phyloP scores from a whole-genome alignment of 1,139 yeast genomes.

The Ogataea hybrid region DNA sequence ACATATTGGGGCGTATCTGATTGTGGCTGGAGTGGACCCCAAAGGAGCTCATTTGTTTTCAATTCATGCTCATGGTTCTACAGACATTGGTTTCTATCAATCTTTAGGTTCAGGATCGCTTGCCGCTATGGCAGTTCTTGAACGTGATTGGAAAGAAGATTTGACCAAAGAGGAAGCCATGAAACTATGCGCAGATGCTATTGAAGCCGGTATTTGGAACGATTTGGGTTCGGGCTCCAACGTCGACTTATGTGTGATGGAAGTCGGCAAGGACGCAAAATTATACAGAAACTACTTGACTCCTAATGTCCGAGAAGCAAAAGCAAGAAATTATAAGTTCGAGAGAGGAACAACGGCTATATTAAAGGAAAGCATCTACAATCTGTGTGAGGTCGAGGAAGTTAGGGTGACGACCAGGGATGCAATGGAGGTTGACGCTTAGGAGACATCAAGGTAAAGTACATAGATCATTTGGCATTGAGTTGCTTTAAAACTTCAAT shows the following conservation, averaged over 20 bases:
- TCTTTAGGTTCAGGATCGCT: conserved; percentile 96
- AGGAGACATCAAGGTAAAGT: conserved; percentile 9
- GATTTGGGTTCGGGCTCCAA: conserved; percentile 98
- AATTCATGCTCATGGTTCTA: conserved; percentile 96
- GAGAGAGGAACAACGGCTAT: conserved; percentile 91
- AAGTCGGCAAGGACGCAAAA: conserved; percentile 81
- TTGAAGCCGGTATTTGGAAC: conserved; percentile 98
- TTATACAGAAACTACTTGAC: conserved; percentile 83
- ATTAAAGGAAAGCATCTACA: conserved; percentile 60
- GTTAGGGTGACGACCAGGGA: conserved; percentile 39
- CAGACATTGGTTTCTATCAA: conserved; percentile 91
- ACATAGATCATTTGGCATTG: not conserved
- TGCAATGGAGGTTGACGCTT: conserved; percentile 72
- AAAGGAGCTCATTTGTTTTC: conserved; percentile 92
- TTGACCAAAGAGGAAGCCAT: conserved; percentile 86
- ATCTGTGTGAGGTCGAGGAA: conserved; percentile 71
- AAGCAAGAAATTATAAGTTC: conserved; percentile 81
- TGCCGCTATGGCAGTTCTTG: conserved; percentile 98
- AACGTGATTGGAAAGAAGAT: conserved; percentile 78
- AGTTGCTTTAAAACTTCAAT: conserved; percentile 49
- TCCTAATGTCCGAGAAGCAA: conserved; percentile 82
- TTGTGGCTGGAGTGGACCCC: conserved; percentile 96
- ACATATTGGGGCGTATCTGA: conserved; percentile 92
- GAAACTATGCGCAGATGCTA: conserved; percentile 86
- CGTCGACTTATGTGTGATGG: conserved; percentile 97